These are phyloP conservation scores for Geranium rotundifolium DNA, from an alignment of 345 rosid species.

Conservation along the genomic window DNA sequence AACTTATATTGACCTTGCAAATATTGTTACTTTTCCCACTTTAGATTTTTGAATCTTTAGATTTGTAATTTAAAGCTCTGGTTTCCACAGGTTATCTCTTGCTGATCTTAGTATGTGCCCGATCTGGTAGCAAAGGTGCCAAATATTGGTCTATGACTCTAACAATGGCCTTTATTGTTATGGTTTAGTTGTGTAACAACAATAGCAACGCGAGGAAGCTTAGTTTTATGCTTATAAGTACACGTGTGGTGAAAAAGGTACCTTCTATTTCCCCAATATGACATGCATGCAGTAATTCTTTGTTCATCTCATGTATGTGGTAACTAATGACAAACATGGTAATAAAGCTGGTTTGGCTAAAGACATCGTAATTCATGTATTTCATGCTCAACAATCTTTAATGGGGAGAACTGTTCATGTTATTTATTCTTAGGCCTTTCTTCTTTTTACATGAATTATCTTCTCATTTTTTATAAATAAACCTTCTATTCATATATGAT, in stretches of 20 bases:
- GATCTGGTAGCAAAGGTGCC: conserved; percentile 2
- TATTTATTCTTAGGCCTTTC: too few species aligned
- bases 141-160: not conserved
- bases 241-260: conserved; percentile 15
- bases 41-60: not conserved
- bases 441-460: too few species aligned
- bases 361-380: too few species aligned
- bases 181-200: conserved; percentile 4
- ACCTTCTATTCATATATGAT: too few species aligned
- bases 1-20: not conserved
- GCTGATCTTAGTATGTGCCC: conserved; percentile 7
- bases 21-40: not conserved
- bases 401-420: too few species aligned
- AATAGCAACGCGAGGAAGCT: conserved; percentile 9
- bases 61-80: conserved; percentile 1
- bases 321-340: not conserved
- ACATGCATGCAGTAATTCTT: not conserved
- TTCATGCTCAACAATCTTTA: too few species aligned
- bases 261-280: not conserved
- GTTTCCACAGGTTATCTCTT: conserved; percentile 10
- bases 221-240: conserved; percentile 8
- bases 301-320: not conserved
- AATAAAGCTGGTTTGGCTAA: too few species aligned
- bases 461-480: too few species aligned
- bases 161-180: conserved; percentile 3